Evolutionary conservation across 129 eudicot species (phyloP).

Genomic region (Artemisia argyi): DNA sequence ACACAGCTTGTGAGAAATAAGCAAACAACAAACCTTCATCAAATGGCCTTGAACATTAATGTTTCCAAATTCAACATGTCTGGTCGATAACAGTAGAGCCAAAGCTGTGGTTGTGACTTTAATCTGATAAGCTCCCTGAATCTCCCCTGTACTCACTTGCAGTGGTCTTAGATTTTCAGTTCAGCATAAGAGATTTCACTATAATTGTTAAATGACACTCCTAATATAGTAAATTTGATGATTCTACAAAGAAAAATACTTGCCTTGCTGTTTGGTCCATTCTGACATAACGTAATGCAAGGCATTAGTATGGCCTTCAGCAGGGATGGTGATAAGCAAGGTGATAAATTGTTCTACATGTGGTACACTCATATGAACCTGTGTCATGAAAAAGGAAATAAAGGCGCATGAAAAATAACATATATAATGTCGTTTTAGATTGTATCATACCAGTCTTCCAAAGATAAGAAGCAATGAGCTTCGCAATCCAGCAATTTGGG

Average conservation of each 20-base stretch:
- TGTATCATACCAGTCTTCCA: slow-evolving; percentile 72
- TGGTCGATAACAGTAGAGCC: slow-evolving; percentile 76
- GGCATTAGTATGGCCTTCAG: slow-evolving; percentile 65
- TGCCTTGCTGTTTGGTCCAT: slow-evolving; percentile 95
- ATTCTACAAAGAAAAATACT: slow-evolving; percentile 24
- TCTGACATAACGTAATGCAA: slow-evolving; percentile 83
- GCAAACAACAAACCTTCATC: slow-evolving; percentile 56
- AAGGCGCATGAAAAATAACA: slow-evolving; percentile 3
- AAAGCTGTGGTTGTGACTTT: slow-evolving; percentile 91
- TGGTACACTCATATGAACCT: slow-evolving; percentile 95
- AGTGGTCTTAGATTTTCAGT: slow-evolving; percentile 6
- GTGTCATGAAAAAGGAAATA: slow-evolving; percentile 21
- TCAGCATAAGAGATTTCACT: neutral
- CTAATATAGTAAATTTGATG: neutral
- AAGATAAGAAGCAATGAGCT: slow-evolving; percentile 81
- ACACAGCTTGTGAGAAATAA: slow-evolving; percentile 6
- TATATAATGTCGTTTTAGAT: neutral
- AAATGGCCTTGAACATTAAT: slow-evolving; percentile 77
- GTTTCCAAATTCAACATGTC: slow-evolving; percentile 73
- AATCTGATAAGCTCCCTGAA: slow-evolving; percentile 92
- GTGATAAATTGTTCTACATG: slow-evolving; percentile 81
- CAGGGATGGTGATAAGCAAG: slow-evolving; percentile 71
- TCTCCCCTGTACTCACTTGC: slow-evolving; percentile 63
- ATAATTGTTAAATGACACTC: neutral
- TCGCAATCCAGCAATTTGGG: slow-evolving; percentile 73